A percentile compares a stretch with the other conserved stretches of the same genome.
Evolutionary conservation across 2,329 filamentous ascomycete genomes (phyloP).

Genomic region (Fusarium setosum): DNA sequence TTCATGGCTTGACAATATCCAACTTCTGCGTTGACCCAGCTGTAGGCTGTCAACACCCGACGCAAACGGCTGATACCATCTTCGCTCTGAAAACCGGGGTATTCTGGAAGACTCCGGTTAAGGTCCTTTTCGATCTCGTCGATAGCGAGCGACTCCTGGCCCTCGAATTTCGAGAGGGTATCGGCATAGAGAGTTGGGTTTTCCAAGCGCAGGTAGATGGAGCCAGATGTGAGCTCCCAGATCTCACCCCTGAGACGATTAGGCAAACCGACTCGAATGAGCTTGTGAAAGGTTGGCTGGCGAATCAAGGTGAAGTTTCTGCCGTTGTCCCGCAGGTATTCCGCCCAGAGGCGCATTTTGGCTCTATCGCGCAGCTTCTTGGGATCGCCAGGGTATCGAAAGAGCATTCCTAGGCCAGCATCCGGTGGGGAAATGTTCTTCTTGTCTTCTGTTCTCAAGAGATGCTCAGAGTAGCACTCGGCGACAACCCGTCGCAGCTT

Average conservation of each 20-base stretch:
- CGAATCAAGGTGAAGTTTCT: constrained; percentile 91
- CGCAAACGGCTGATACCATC: constrained; percentile 92
- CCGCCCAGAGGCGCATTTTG: constrained; percentile 97
- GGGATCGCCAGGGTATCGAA: constrained; percentile 93
- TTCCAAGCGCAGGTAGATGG: constrained; percentile 87
- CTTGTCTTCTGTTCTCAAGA: constrained; percentile 72
- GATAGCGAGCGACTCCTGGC: constrained; percentile 91
- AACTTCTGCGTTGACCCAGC: constrained; percentile 95
- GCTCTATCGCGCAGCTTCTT: constrained; percentile 93
- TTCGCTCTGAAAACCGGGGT: constrained; percentile 95
- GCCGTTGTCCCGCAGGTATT: constrained; percentile 95
- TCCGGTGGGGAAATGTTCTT: constrained; percentile 76
- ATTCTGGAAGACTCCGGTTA: constrained; percentile 95
- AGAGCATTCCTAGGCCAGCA: constrained; percentile 90
- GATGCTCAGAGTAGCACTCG: constrained; percentile 93
- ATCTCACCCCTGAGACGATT: constrained; percentile 94
- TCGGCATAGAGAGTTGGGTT: constrained; percentile 86
- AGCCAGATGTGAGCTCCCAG: constrained; percentile 95
- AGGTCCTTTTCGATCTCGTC: constrained; percentile 99
- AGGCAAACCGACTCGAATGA: constrained; percentile 93
- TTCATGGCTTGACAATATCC: constrained; percentile 99
- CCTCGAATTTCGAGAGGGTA: constrained; percentile 84
- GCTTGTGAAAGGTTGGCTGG: constrained; percentile 97
- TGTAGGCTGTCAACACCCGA: constrained; percentile 94
- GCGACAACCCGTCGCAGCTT: constrained; percentile 83